Evolutionary conservation across 345 rosid genomes (phyloP).

Genomic region (Populus pruinosa): DNA sequence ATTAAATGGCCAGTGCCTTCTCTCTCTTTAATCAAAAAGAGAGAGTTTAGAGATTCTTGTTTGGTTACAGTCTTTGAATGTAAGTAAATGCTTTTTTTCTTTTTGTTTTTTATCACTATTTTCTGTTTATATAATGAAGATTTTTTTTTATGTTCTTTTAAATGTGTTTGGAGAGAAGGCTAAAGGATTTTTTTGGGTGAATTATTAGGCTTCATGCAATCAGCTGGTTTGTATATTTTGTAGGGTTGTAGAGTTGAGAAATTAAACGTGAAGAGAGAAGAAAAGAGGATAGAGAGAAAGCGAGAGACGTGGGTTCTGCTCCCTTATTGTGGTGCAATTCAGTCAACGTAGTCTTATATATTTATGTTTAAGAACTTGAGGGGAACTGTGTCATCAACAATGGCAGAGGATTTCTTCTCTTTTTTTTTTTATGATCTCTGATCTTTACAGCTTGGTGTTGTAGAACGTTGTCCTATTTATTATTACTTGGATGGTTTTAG

Average conservation of each 20-base stretch:
- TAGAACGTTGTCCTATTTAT: conserved; percentile 3
- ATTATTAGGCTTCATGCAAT: not conserved
- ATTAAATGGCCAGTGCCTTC: conserved; percentile 36
- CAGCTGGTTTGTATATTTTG: not conserved
- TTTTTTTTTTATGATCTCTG: not conserved
- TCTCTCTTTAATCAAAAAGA: not conserved
- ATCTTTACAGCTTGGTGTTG: not conserved
- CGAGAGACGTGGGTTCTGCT: conserved; percentile 60
- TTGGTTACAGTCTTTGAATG: not conserved
- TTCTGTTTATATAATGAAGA: not conserved
- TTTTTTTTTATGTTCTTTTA: not conserved
- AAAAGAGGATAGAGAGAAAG: conserved; percentile 10
- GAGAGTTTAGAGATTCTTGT: not conserved
- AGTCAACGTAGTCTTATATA: conserved; percentile 41
- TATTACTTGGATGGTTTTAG: conserved; percentile 11
- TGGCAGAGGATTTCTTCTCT: conserved; percentile 26
- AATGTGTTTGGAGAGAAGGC: not conserved
- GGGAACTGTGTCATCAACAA: conserved; percentile 39
- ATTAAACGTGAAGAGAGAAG: conserved; percentile 7
- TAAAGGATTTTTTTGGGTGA: not conserved
- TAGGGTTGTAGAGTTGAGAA: conserved; percentile 5
- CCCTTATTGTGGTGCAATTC: conserved; percentile 43
- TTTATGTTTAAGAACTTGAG: conserved; percentile 44
- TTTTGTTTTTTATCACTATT: not conserved
- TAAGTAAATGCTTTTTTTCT: not conserved